Evolutionary conservation across 805 yeast species (phyloP).

Genomic region (Saccharomyces jurei): DNA sequence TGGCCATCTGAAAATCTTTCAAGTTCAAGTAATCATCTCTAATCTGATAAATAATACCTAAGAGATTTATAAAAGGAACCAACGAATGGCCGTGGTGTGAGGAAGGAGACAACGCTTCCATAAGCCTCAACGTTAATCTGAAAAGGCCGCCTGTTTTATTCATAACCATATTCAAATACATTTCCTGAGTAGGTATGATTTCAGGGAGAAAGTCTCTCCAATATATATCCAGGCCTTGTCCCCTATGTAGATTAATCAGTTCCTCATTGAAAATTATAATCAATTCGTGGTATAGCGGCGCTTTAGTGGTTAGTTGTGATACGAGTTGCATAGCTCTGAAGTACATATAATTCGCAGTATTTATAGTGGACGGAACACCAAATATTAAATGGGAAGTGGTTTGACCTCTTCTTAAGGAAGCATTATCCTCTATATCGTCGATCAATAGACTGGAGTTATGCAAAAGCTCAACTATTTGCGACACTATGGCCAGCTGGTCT

Average conservation of each 20-base stretch:
- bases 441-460: constrained; percentile 64
- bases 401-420: constrained; percentile 62
- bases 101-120: constrained; percentile 32
- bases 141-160: constrained; percentile 87
- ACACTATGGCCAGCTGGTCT: constrained; percentile 33
- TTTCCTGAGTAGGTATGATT: constrained; percentile 48
- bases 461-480: constrained; percentile 45
- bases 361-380: constrained; percentile 75
- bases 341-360: constrained; percentile 76
- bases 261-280: constrained; percentile 54
- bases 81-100: constrained; percentile 25
- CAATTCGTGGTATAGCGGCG: constrained; percentile 21
- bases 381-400: constrained; percentile 72
- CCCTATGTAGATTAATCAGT: constrained; percentile 72
- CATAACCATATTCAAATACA: constrained; percentile 74
- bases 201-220: constrained; percentile 62
- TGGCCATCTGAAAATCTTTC: constrained; percentile 36
- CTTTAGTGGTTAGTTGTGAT: constrained; percentile 24
- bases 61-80: constrained; percentile 56
- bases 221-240: constrained; percentile 82
- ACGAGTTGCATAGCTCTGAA: constrained; percentile 58
- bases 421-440: constrained; percentile 84
- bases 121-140: constrained; percentile 59
- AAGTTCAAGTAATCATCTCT: constrained; percentile 78
- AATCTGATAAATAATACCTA: constrained; percentile 82